Evolutionary conservation across 2,329 filamentous ascomycete genomes (phyloP).

Genomic region (Monosporascus sp.): DNA sequence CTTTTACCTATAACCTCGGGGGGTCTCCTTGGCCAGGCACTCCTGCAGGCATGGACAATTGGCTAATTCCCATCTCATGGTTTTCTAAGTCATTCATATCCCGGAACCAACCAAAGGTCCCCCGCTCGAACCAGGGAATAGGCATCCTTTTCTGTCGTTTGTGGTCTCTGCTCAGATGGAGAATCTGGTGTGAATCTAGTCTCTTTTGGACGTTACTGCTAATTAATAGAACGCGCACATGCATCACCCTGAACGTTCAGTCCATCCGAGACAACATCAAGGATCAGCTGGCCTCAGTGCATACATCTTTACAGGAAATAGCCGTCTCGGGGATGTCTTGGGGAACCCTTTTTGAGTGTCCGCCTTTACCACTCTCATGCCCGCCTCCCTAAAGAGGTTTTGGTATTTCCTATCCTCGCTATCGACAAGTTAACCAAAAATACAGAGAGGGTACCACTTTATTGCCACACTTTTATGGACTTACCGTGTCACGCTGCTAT

Average conservation of each 20-base stretch:
- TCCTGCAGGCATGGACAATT: too few relatives aligned
- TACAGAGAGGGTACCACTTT: background rate
- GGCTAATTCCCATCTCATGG: too few relatives aligned
- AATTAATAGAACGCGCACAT: background rate
- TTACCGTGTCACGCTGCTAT: constrained; percentile 70
- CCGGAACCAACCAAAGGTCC: too few relatives aligned
- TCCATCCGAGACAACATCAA: constrained; percentile 1
- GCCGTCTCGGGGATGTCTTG: constrained; percentile 23
- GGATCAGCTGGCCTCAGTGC: constrained; percentile 53
- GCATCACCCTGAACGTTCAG: background rate
- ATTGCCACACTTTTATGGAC: constrained; percentile 51
- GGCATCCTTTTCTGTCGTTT: too few relatives aligned
- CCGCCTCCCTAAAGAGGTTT: constrained; percentile 62
- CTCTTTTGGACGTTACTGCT: too few relatives aligned
- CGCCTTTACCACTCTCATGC: constrained; percentile 60
- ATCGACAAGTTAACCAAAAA: constrained; percentile 7
- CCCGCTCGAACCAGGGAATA: too few relatives aligned
- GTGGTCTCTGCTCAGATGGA: too few relatives aligned
- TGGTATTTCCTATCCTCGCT: constrained; percentile 69
- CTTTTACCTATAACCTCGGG: too few relatives aligned
- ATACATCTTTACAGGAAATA: constrained; percentile 74
- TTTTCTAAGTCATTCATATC: too few relatives aligned
- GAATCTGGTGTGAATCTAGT: too few relatives aligned
- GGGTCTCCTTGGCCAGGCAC: too few relatives aligned
- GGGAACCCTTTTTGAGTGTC: constrained; percentile 59